These are phyloP conservation scores for Skeletonema grethae DNA, from an alignment of 108 stramenopile species.

Conservation along the genomic window DNA sequence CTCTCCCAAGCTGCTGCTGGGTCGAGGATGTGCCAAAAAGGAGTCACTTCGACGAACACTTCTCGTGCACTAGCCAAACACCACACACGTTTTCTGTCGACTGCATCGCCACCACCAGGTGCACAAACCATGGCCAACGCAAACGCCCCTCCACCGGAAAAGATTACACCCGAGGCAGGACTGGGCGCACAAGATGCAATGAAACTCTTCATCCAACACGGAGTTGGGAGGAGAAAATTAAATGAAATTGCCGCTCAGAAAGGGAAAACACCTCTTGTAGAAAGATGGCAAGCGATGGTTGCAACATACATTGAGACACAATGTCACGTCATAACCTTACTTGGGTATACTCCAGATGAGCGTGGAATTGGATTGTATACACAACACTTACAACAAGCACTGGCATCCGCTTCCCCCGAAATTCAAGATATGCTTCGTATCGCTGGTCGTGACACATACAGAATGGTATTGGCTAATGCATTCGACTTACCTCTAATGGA, in stretches of 20 bases:
- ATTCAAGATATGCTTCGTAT: conserved; percentile 60
- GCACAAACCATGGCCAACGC: background rate
- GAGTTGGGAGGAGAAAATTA: conserved; percentile 61
- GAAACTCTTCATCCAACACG: conserved; percentile 55
- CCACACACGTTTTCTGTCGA: background rate
- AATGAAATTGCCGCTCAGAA: conserved; percentile 46
- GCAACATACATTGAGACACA: conserved; percentile 77
- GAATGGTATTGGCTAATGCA: conserved; percentile 63
- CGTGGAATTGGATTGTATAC: conserved; percentile 79
- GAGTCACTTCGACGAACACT: background rate
- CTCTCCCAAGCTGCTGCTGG: background rate
- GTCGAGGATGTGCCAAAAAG: background rate
- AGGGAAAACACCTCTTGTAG: conserved; percentile 49
- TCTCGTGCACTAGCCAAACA: background rate
- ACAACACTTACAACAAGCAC: conserved; percentile 56
- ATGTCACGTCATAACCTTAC: conserved; percentile 67
- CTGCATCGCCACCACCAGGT: background rate
- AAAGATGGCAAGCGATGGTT: conserved; percentile 89
- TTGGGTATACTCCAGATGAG: conserved; percentile 79
- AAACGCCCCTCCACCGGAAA: conserved; percentile 35
- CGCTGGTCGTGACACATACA: conserved; percentile 68
- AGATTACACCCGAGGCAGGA: conserved; percentile 58
- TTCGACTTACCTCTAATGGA: conserved; percentile 59
- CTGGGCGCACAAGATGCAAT: conserved; percentile 60
- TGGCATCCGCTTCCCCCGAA: conserved; percentile 47